phyloP scores from a whole-genome alignment of 2,329 filamentous ascomycete species.

The Gliomastix tumulicola region DNA sequence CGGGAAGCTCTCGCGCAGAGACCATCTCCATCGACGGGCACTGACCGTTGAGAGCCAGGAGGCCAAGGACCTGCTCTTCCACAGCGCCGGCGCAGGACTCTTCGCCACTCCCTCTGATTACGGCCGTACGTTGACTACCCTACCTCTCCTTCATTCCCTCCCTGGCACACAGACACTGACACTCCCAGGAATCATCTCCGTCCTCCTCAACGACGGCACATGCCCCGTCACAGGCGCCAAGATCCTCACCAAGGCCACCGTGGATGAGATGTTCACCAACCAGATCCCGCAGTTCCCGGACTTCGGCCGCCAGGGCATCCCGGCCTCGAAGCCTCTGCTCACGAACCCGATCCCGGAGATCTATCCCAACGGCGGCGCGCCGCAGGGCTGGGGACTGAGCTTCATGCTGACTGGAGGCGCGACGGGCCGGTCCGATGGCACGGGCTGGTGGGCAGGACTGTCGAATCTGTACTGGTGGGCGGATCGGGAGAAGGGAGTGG shows the following conservation, averaged over 20 bases:
- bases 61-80: slow-evolving; percentile 29
- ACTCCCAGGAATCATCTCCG: slow-evolving; percentile 46
- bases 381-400: slow-evolving; percentile 59
- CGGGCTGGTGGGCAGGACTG: slow-evolving; percentile 51
- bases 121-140: slow-evolving; percentile 33
- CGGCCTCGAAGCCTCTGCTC: slow-evolving; percentile 39
- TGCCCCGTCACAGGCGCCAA: slow-evolving; percentile 46
- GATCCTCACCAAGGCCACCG: slow-evolving; percentile 49
- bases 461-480: slow-evolving; percentile 58
- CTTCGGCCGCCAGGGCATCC: slow-evolving; percentile 36
- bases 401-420: slow-evolving; percentile 43
- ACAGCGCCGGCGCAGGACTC: slow-evolving; percentile 55
- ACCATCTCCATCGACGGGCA: slow-evolving; percentile 43
- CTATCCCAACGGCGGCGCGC: slow-evolving; percentile 36
- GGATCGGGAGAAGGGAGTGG: slow-evolving; percentile 52
- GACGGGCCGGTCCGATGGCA: slow-evolving; percentile 44
- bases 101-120: slow-evolving; percentile 57
- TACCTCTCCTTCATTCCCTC: neutral
- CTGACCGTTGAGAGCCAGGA: slow-evolving; percentile 28
- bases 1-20: slow-evolving; percentile 28
- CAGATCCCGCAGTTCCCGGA: slow-evolving; percentile 49
- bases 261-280: slow-evolving; percentile 60
- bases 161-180: neutral
- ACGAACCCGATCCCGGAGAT: slow-evolving; percentile 41
- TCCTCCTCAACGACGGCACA: slow-evolving; percentile 57